Base-by-base conservation (phyloP, 176 grass and related monocot species). In the Aegilops bicornis region DNA sequence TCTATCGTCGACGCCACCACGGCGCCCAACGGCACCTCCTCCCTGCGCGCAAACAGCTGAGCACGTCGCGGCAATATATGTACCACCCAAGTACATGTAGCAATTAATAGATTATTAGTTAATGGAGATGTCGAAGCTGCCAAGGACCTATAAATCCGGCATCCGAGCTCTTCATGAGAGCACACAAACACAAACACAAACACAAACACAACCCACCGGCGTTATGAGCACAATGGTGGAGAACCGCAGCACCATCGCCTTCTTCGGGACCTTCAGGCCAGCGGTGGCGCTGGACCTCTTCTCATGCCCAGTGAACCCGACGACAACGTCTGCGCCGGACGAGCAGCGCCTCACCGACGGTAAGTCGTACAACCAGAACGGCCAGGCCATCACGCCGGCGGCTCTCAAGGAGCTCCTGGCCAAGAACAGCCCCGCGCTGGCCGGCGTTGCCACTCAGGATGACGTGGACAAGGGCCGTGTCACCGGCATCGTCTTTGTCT, bases 401-500 rank as follows among this genome's bases (percentile, higher is more conserved):
- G 58, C 83, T 20, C 83, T 92, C 10, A 58, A 15, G 19, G 31
- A 25, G 5, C 54, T 69, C 42, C 6, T 74, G 2, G 40, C n/a
- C 12, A 47, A 47, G 71, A 90, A 65, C 62, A 84, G 71, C 22
- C 81, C 77, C 13, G 76, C 69, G 64, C 65, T 63, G 27, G 69
- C 60, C 29, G 82, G 40, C 77, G 90, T 86, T 36, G 90, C 90
- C 22, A 84, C 65, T 9, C 25, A 10, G 19, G 83, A 69, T 1
- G 90, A 89, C 17, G 79, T 73, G 0, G 73, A 52, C 9, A 5
- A 15, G 1, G 90, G 90, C n/a, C 71, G 52, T 23, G 66, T 86
- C 77, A 40, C 89, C 15, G 89, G 83, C 22, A 23, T 90, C 1
- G 12, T 92, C 0, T 92, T 92, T 52, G 87, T 92, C 70, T 92